Evolutionary conservation across 2,329 filamentous ascomycete species (phyloP), one percentile per base, ranked within the genome.

Genomic region (Fusarium heterosporum): DNA sequence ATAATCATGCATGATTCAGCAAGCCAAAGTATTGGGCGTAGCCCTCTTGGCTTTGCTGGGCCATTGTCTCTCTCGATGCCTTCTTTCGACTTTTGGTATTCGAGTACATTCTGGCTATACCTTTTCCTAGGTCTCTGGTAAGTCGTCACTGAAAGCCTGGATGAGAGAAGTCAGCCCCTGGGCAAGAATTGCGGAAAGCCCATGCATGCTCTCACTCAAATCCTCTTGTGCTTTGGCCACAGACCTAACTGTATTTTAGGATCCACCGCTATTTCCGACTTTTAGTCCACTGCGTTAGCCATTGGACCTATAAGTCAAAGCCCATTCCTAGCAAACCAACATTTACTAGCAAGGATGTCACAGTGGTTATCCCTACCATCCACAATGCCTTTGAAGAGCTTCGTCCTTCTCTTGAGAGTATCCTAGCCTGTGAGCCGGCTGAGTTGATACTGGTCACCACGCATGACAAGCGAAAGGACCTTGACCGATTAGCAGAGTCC

Each of bases 351-450:
- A 82, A 92, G 71, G 93, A 98, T 86, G 93, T 97, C 73, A 97
- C 95, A 8, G 93, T 97, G 67, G 92, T 98, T 72, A 92, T 97
- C 63, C 95, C 95, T 9, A 96, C 94, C 12, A 93, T 98, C 68
- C 93, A 96, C 75, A 93, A 93, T 62, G 89, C 89, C 64, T 93
- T 95, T 61, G 89, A 93, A 72, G 93, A 96, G 75, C 84, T 98
- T 63, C 89, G 90, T 52, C 88, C 91, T 61, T 97, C 93, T 17
- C 85, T 98, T 38, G 84, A 90, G 75, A 93, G 91, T 73, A 93
- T 93, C 68, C 82, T 94, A 48, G 86, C 86, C 22, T 91, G 90
- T 73, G 81, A 87, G 55, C 90, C 91, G 2, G 84, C 82, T 57
- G 88, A 93, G 78, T 79, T 98, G 61, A 90, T 97, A 50, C 83